Percentiles rank a stretch among this genome's conserved stretches.
Evolutionary conservation across 176 grass and related monocot genomes (phyloP).

Genomic region (Calamus simplicifolius): DNA sequence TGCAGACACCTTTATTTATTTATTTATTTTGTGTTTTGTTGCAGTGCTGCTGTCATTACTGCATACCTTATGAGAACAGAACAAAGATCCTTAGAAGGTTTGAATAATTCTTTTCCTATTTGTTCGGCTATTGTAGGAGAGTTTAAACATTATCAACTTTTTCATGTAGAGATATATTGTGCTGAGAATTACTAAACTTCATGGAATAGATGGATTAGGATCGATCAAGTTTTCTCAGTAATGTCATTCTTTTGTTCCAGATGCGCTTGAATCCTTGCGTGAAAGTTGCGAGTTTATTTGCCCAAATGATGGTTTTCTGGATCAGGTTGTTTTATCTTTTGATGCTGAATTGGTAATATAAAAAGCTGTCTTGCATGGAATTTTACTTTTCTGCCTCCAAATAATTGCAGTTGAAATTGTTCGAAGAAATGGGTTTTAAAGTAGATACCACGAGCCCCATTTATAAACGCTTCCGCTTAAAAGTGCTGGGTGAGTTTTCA

Average conservation of each 20-base stretch:
- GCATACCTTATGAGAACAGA: conserved; percentile 91
- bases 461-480: conserved; percentile 84
- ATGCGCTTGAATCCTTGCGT: conserved; percentile 71
- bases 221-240: background rate
- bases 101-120: conserved; percentile 6
- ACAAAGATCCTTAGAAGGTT: conserved; percentile 78
- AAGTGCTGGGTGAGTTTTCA: conserved; percentile 58
- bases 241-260: conserved; percentile 37
- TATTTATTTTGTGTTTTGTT: conserved; percentile 12
- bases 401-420: conserved; percentile 64
- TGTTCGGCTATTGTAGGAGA: background rate
- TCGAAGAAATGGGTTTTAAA: conserved; percentile 94
- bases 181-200: too few relatives aligned
- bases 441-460: conserved; percentile 68
- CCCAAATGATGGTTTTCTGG: conserved; percentile 88
- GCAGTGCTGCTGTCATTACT: conserved; percentile 63
- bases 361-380: too few relatives aligned
- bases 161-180: too few relatives aligned
- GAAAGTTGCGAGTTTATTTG: conserved; percentile 43
- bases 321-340: conserved; percentile 48
- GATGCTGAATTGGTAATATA: conserved; percentile 13
- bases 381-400: background rate
- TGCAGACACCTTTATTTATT: background rate
- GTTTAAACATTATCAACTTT: background rate
- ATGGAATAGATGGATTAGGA: too few relatives aligned